Percentiles rank a stretch among this genome's conserved stretches.
Evolutionary conservation across 2,329 filamentous ascomycete species (phyloP).

Genomic region (Neofusicoccum parvum): DNA sequence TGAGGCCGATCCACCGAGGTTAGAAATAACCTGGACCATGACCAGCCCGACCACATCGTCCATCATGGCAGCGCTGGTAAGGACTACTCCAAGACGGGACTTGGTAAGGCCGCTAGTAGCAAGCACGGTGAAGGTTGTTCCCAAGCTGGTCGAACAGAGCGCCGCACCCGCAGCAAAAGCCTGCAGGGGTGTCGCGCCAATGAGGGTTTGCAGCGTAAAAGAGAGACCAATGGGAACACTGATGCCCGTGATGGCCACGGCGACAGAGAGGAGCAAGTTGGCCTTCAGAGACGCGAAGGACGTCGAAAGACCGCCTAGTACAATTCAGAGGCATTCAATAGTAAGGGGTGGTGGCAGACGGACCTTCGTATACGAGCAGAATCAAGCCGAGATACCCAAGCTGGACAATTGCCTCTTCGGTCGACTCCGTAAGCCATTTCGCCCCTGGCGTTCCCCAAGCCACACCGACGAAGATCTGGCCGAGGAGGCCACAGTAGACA

Average conservation of each 20-base stretch:
- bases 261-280: constrained; percentile 62
- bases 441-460: constrained; percentile 69
- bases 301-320: constrained; percentile 60
- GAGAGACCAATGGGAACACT: constrained; percentile 65
- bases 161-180: constrained; percentile 74
- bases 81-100: constrained; percentile 62
- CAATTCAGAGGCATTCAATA: background rate
- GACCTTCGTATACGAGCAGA: constrained; percentile 70
- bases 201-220: constrained; percentile 58
- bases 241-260: constrained; percentile 69
- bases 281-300: constrained; percentile 57
- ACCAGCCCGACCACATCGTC: constrained; percentile 78
- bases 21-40: constrained; percentile 75
- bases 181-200: constrained; percentile 58
- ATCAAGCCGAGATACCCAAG: constrained; percentile 75
- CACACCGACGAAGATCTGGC: constrained; percentile 71
- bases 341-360: constrained; percentile 15
- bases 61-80: constrained; percentile 76
- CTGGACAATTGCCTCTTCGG: constrained; percentile 61
- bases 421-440: constrained; percentile 57
- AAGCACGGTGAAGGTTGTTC: constrained; percentile 68
- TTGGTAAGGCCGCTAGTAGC: constrained; percentile 61
- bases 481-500: constrained; percentile 71
- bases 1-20: constrained; percentile 52
- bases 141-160: constrained; percentile 72